Conservation (phyloP, 208 protist genomes). For the Crithidia sp. region DNA sequence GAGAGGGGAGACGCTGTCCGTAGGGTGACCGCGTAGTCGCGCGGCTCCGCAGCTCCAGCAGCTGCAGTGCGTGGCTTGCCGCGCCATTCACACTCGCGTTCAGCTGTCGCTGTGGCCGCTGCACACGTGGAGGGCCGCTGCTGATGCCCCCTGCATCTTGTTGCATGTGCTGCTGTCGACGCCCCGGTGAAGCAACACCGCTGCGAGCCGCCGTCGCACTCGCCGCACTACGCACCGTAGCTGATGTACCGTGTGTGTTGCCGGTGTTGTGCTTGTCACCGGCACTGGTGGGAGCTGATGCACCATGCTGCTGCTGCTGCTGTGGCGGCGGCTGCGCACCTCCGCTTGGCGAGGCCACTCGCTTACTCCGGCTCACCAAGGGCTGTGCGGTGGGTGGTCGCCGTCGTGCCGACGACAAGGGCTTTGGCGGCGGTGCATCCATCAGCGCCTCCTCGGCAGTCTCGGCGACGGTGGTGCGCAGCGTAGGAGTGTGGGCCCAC, state of each 20-base stretch:
- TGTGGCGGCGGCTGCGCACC: too few species aligned
- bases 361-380: background rate
- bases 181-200: too few species aligned
- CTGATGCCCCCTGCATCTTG: background rate
- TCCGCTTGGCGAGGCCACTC: background rate
- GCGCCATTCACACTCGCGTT: slow-evolving; percentile 4
- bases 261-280: background rate
- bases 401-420: background rate
- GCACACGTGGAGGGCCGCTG: background rate
- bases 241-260: too few species aligned
- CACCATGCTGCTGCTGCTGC: too few species aligned
- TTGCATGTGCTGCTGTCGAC: too few species aligned
- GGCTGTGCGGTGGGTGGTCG: slow-evolving; percentile 15
- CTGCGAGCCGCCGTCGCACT: background rate
- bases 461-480: slow-evolving; percentile 1
- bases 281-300: background rate
- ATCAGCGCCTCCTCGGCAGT: background rate
- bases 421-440: background rate
- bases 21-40: slow-evolving; percentile 5
- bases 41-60: slow-evolving; percentile 25
- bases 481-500: background rate
- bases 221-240: too few species aligned
- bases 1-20: slow-evolving; percentile 5
- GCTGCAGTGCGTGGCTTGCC: slow-evolving; percentile 19
- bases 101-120: background rate